Conservation (phyloP, 768 basidiomycete species). For the Mycena alexandri region DNA sequence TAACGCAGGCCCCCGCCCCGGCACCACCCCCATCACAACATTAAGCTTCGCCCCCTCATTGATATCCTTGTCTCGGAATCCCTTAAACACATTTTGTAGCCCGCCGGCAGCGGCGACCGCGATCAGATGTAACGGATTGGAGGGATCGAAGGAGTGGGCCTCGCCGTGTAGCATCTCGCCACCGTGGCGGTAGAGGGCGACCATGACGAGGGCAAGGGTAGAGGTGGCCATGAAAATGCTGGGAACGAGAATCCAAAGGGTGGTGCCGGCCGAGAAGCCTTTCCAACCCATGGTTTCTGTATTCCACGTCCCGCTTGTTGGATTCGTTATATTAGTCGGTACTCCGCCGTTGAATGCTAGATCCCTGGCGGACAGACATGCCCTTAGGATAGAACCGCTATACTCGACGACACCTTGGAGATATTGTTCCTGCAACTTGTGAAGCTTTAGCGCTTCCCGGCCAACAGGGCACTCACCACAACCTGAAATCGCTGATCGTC, state of each 20-base stretch:
- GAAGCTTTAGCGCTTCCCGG: not conserved
- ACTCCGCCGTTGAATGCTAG: not conserved
- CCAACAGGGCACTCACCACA: not conserved
- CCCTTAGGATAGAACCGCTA: slow-evolving; percentile 12
- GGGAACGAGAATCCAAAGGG: slow-evolving; percentile 6
- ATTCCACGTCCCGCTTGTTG: not conserved
- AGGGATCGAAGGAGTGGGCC: slow-evolving; percentile 3
- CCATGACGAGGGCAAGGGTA: not conserved
- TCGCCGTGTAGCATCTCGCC: not conserved
- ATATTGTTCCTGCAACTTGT: slow-evolving; percentile 9
- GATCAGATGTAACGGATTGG: slow-evolving; percentile 17
- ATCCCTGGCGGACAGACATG: slow-evolving; percentile 2
- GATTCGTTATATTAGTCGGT: not conserved
- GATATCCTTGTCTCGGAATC: not conserved
- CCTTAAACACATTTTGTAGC: slow-evolving; percentile 9
- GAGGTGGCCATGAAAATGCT: not conserved
- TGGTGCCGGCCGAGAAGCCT: not conserved
- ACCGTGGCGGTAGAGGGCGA: slow-evolving; percentile 3
- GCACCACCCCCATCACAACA: slow-evolving; percentile 9
- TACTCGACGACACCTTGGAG: slow-evolving; percentile 10
- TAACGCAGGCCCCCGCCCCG: slow-evolving; percentile 8
- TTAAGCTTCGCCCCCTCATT: not conserved
- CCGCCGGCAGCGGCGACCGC: slow-evolving; percentile 8
- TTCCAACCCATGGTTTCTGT: slow-evolving; percentile 26
- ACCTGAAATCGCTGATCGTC: slow-evolving; percentile 1